A percentile compares a stretch with the other conserved stretches of the same genome.
These are phyloP conservation scores for Trichoderma sp. DNA, from an alignment of 2,329 filamentous ascomycete species.

Conservation along the genomic window DNA sequence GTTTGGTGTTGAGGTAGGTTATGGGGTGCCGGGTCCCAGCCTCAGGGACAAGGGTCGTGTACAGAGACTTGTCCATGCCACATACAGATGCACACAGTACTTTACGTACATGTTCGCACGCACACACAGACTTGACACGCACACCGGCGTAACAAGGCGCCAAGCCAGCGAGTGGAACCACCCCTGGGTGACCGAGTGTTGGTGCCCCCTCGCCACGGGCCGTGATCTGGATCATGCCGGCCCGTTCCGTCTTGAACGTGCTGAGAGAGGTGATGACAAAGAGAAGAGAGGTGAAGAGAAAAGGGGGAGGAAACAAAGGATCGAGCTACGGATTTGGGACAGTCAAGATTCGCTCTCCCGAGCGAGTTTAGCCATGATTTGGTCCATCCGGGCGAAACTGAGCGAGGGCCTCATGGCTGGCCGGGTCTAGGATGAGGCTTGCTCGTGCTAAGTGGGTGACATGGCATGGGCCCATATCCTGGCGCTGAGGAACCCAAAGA, in stretches of 20 bases:
- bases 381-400: not conserved
- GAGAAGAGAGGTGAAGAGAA: not conserved
- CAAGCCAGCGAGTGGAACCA: conserved; percentile 23
- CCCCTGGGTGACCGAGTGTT: conserved; percentile 15
- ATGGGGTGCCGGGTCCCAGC: not conserved
- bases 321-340: not conserved
- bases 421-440: not conserved
- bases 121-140: not conserved
- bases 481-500: not conserved
- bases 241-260: conserved; percentile 20
- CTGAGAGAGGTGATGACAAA: not conserved
- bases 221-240: conserved; percentile 23
- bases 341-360: not conserved
- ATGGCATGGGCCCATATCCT: not conserved
- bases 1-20: conserved; percentile 2
- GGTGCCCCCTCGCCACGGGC: conserved; percentile 23
- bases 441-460: not conserved
- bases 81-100: conserved; percentile 1
- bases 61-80: not conserved
- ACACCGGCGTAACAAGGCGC: conserved; percentile 9
- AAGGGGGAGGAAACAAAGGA: not conserved
- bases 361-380: not conserved
- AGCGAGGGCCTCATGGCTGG: conserved; percentile 5
- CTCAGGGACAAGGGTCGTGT: not conserved
- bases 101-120: not conserved